Conservation (phyloP, 2,329 filamentous ascomycete species). For the Nothopassalora personata region DNA sequence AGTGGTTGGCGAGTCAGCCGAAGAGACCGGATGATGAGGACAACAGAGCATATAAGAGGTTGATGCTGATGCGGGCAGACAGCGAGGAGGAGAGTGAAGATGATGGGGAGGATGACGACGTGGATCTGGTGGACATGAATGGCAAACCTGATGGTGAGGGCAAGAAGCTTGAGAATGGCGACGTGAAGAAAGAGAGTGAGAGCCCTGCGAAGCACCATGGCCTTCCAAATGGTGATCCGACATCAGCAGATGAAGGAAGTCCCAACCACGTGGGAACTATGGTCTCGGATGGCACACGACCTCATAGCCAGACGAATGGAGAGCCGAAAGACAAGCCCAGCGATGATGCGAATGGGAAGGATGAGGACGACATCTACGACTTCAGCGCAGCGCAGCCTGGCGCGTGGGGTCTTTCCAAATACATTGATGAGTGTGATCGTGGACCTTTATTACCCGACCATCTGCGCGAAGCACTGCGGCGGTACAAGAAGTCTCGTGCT, state of each 20-base stretch:
- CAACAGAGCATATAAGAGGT: conserved; percentile 35
- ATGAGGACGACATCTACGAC: conserved; percentile 12
- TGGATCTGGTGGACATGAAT: not conserved
- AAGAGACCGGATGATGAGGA: conserved; percentile 49
- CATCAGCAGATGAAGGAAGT: conserved; percentile 55
- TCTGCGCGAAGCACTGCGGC: conserved; percentile 64
- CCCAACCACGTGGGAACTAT: not conserved
- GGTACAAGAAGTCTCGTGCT: conserved; percentile 60
- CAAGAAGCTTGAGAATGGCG: conserved; percentile 5
- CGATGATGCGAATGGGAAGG: conserved; percentile 3
- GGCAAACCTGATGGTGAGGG: conserved; percentile 4
- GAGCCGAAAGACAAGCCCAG: conserved; percentile 4
- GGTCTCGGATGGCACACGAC: conserved; percentile 7
- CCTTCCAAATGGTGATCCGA: conserved; percentile 64
- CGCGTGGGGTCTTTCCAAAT: conserved; percentile 23
- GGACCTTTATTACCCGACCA: conserved; percentile 68
- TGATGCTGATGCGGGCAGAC: conserved; percentile 19
- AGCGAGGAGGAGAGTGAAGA: conserved; percentile 30
- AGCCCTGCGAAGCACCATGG: conserved; percentile 1
- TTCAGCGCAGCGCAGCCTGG: conserved; percentile 17
- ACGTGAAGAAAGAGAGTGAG: not conserved
- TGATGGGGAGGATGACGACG: conserved; percentile 19
- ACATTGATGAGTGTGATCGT: conserved; percentile 36
- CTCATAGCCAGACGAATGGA: conserved; percentile 1
- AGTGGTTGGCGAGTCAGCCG: conserved; percentile 58